Evolutionary conservation across 495 filamentous ascomycete genomes (phyloP), one percentile per base, ranked within the genome.

Genomic region (Xylaria grammica): DNA sequence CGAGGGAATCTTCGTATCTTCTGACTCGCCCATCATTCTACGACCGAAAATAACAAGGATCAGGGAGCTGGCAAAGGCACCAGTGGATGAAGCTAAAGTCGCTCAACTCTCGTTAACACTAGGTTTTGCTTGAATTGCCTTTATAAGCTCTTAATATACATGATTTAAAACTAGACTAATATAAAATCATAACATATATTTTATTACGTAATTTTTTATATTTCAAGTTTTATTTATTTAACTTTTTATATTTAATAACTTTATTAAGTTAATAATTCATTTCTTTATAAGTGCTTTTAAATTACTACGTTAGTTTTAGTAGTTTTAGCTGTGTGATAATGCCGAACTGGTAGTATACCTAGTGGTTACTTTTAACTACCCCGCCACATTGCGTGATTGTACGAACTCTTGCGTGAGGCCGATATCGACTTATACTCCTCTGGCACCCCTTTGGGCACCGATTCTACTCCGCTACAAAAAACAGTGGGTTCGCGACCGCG

Each of bases 1-100:
- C 1, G 87, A 90, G 68, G 86, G 80, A 1, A 86, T 89, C 58
- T 90, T 90, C 71, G 85, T 88, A 1, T 85, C 84, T 0, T 80
- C 79, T 0, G 83, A 86, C 59, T 83, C 82, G 0, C 80, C 85
- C 0, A 62, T 75, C 10, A 76, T 86, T 13, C 74, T 87, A 3
- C 68, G 72, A 1, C 81, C 81, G 0, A 86, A 86, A 57, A 80
- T 88, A 44, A 78, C 77, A 27, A 78, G 79, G n/a, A 86, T 89
- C 62, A 78, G 86, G 29, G 72, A 78, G 40, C 69, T 83, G 24
- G 85, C 85, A 0, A 79, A 75, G 2, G 84, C 87, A 54, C 84
- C 29, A 17, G 29, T 52, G 49, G 49, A 52, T 52, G 27, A 52
- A 52, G 29, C 49, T 32, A 13, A 15, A 32, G 49, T 19, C 49